These are phyloP conservation scores for Massariosphaeria phaeospora DNA, from an alignment of 495 filamentous ascomycete species.

Conservation along the genomic window DNA sequence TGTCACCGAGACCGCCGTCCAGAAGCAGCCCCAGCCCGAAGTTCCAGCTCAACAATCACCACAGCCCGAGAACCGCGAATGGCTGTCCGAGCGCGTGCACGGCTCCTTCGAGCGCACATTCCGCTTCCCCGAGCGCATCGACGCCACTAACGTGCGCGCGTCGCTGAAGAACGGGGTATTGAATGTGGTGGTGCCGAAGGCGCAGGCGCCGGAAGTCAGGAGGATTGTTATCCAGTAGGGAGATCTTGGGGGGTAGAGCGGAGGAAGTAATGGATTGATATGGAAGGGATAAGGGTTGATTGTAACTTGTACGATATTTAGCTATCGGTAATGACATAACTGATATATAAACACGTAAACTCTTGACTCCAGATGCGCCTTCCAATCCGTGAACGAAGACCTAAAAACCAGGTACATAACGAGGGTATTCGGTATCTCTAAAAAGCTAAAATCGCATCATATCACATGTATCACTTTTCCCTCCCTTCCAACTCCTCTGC, in stretches of 20 bases:
- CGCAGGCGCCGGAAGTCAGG: constrained; percentile 27
- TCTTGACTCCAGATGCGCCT: too few relatives aligned
- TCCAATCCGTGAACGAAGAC: too few relatives aligned
- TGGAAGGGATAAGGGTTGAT: background rate
- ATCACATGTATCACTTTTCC: too few relatives aligned
- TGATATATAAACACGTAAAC: too few relatives aligned
- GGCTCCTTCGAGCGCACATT: constrained; percentile 78
- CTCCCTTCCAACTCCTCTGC: too few relatives aligned
- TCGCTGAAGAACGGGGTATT: constrained; percentile 69
- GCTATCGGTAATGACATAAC: constrained; percentile 16
- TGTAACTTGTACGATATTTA: constrained; percentile 10
- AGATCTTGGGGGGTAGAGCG: background rate
- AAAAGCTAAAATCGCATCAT: too few relatives aligned
- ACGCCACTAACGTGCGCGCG: constrained; percentile 73
- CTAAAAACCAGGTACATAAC: too few relatives aligned
- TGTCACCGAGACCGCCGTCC: background rate
- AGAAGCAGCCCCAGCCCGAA: constrained; percentile 2
- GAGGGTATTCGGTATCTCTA: too few relatives aligned
- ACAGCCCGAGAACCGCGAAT: constrained; percentile 56
- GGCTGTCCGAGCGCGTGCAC: constrained; percentile 69
- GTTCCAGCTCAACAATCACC: constrained; percentile 33
- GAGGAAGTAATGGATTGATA: background rate
- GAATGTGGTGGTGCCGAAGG: constrained; percentile 69
- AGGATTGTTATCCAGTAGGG: constrained; percentile 22
- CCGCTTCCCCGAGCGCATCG: constrained; percentile 66